Conservation (phyloP, 257 asterid genomes). For the Echium plantagineum region DNA sequence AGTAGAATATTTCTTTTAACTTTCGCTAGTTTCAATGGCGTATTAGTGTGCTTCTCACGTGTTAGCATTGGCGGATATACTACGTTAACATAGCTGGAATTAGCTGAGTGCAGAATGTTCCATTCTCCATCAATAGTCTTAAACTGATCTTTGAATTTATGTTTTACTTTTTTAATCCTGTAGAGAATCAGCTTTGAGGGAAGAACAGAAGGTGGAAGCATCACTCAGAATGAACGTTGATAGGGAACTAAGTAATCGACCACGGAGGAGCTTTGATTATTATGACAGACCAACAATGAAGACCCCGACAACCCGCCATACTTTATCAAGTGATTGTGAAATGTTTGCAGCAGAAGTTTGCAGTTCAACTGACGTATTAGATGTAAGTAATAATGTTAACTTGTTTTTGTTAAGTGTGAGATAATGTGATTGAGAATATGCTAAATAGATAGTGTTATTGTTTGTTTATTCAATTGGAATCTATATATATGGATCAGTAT, state of each 20-base stretch:
- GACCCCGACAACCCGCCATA: conserved; percentile 11
- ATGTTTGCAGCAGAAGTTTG: conserved; percentile 3
- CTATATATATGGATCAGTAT: too few species aligned
- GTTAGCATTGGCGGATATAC: too few species aligned
- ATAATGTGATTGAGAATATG: background rate
- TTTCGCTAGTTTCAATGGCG: too few species aligned
- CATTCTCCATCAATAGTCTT: background rate
- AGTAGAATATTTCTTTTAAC: too few species aligned
- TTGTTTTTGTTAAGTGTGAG: conserved; percentile 27
- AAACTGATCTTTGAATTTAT: background rate
- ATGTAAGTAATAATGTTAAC: conserved; percentile 10
- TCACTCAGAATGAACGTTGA: conserved; percentile 12
- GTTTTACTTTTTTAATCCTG: background rate
- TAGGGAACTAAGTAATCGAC: conserved; percentile 5
- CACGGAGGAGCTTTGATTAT: conserved; percentile 14
- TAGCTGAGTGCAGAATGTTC: background rate
- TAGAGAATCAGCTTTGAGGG: conserved; percentile 25
- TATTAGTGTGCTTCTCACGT: too few species aligned
- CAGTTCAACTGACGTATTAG: conserved; percentile 18
- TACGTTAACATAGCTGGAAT: too few species aligned
- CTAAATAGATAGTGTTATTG: background rate
- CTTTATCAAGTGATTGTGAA: conserved; percentile 13
- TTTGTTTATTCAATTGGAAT: background rate
- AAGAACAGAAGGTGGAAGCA: conserved; percentile 20
- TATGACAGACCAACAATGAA: conserved; percentile 9